Evolutionary conservation across 768 basidiomycete genomes (phyloP).

Genomic region (Artomyces pyxidatus): DNA sequence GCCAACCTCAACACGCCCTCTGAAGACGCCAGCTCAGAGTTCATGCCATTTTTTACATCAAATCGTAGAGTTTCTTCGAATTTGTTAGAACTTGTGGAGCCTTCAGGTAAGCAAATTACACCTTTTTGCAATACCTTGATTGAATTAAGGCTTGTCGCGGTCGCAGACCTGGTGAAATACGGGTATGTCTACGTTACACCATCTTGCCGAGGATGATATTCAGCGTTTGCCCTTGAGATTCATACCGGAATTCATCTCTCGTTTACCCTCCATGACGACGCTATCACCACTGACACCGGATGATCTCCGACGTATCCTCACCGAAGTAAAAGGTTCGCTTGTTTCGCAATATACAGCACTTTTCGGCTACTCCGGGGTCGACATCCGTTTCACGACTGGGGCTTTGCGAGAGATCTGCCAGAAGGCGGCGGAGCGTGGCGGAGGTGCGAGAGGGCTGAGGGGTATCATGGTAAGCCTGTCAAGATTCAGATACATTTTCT

Average conservation of each 20-base stretch:
- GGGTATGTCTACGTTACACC: too few relatives aligned
- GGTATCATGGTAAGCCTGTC: constrained; percentile 65
- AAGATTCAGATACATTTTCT: neutral
- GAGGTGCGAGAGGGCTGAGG: constrained; percentile 83
- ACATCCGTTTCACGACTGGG: constrained; percentile 76
- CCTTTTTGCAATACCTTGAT: constrained; percentile 1
- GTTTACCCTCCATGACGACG: constrained; percentile 87
- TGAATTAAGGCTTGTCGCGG: constrained; percentile 14
- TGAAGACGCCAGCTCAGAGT: constrained; percentile 28
- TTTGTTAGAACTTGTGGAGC: constrained; percentile 63
- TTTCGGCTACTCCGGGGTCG: constrained; percentile 77
- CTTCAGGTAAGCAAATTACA: constrained; percentile 38
- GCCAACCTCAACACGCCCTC: constrained; percentile 38
- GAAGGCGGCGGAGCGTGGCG: constrained; percentile 72
- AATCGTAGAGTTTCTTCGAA: constrained; percentile 50
- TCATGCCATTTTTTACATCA: constrained; percentile 70
- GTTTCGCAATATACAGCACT: constrained; percentile 84
- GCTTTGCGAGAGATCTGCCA: constrained; percentile 78
- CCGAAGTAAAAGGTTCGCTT: constrained; percentile 86
- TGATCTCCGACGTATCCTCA: constrained; percentile 85
- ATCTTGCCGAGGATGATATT: neutral
- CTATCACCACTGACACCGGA: constrained; percentile 68
- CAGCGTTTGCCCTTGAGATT: constrained; percentile 38
- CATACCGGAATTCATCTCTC: constrained; percentile 92
- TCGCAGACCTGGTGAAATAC: constrained; percentile 74